A percentile compares a stretch with the other conserved stretches of the same genome.
Evolutionary conservation across 371 early-diverging fungal species (phyloP).

Genomic region (Apophysomyces trapeziformis): DNA sequence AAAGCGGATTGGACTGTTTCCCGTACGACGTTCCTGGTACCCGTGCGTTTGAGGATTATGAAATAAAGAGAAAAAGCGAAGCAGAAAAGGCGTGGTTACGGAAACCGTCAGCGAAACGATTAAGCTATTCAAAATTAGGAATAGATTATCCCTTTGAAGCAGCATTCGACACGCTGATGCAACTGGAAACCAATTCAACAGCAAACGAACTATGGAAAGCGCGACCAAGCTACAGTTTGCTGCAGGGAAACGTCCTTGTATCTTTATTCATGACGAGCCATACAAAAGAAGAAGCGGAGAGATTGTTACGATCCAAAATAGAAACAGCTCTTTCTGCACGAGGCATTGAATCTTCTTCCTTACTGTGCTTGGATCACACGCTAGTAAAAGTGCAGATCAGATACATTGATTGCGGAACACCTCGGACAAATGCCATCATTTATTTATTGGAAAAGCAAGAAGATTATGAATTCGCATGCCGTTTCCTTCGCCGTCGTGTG

Average conservation of each 20-base stretch:
- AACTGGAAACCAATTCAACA: conserved; percentile 17
- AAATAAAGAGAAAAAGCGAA: conserved; percentile 25
- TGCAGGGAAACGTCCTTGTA: background rate
- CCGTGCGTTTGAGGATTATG: conserved; percentile 50
- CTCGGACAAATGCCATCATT: conserved; percentile 54
- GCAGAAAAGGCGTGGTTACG: conserved; percentile 53
- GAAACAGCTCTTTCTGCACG: conserved; percentile 13
- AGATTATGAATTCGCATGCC: conserved; percentile 22
- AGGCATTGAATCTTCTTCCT: background rate
- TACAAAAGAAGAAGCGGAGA: background rate
- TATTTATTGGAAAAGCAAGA: conserved; percentile 41
- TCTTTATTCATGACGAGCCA: conserved; percentile 21
- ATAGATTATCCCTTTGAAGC: conserved; percentile 68
- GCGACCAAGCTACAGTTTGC: conserved; percentile 2
- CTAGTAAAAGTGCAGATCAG: conserved; percentile 55
- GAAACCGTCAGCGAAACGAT: conserved; percentile 73
- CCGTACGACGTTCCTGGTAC: conserved; percentile 67
- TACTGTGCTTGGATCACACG: conserved; percentile 21
- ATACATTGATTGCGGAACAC: conserved; percentile 55
- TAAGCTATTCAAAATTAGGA: conserved; percentile 68
- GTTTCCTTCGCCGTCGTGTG: background rate
- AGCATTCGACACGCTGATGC: conserved; percentile 46
- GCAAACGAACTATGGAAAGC: background rate
- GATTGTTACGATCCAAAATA: background rate
- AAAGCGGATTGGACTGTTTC: conserved; percentile 58